These are phyloP conservation scores for Magnaporthiopsis poae DNA, from an alignment of 2,329 filamentous ascomycete species.

Conservation along the genomic window DNA sequence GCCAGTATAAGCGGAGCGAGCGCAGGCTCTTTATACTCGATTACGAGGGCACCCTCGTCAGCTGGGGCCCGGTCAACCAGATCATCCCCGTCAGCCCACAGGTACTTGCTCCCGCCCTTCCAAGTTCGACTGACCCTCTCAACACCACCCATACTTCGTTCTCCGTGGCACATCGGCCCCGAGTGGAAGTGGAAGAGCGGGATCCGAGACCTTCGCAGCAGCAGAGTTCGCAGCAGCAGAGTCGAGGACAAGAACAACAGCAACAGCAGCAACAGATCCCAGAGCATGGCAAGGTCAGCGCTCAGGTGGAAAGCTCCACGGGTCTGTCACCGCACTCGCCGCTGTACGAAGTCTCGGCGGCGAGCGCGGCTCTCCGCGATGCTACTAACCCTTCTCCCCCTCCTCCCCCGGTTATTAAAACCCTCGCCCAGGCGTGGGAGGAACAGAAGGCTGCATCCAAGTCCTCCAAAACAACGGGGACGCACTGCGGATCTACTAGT, in stretches of 20 bases:
- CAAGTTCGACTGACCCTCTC: neutral
- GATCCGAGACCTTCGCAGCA: too few relatives aligned
- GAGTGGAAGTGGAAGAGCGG: too few relatives aligned
- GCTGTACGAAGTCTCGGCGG: neutral
- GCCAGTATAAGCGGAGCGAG: slow-evolving; percentile 55
- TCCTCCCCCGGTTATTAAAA: neutral
- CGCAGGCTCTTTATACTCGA: slow-evolving; percentile 80
- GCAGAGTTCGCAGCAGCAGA: too few relatives aligned
- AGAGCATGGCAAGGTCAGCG: neutral
- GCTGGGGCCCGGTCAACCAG: slow-evolving; percentile 72
- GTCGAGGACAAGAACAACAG: too few relatives aligned
- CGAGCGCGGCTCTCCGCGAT: neutral
- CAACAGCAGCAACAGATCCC: neutral
- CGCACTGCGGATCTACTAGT: neutral
- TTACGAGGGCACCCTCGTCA: slow-evolving; percentile 85
- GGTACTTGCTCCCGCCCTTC: slow-evolving; percentile 18
- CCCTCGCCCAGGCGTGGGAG: neutral
- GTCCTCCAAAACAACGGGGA: neutral
- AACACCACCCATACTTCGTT: neutral
- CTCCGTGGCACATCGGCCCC: neutral
- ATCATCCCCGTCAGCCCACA: slow-evolving; percentile 78
- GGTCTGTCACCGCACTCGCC: neutral
- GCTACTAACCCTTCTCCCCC: neutral
- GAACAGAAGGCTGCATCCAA: neutral
- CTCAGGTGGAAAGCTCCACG: neutral